phyloP scores from a whole-genome alignment of 2,329 filamentous ascomycete genomes.

The Fusarium pseudoanthophilum region DNA sequence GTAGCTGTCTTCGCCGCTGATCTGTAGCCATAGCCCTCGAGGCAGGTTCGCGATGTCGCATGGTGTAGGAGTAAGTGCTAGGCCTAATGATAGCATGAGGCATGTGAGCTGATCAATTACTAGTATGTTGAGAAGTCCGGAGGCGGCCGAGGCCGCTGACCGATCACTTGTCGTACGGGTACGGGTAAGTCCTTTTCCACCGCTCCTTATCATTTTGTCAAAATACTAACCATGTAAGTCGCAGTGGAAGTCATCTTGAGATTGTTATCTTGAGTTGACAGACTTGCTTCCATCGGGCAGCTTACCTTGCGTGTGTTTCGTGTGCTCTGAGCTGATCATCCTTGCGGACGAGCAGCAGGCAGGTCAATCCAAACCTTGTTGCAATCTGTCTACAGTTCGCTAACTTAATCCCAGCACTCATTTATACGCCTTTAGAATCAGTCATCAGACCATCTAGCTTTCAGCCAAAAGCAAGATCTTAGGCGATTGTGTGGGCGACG shows the following conservation, averaged over 20 bases:
- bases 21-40: too few species aligned
- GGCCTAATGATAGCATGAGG: too few species aligned
- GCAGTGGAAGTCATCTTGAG: neutral
- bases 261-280: neutral
- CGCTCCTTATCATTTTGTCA: accelerated
- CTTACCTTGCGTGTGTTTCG: neutral
- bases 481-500: too few species aligned
- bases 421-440: neutral
- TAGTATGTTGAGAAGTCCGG: too few species aligned
- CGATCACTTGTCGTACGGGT: neutral
- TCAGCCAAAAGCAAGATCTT: too few species aligned
- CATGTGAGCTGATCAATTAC: too few species aligned
- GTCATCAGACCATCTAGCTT: neutral
- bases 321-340: neutral
- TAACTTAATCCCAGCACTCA: neutral
- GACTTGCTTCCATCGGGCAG: neutral
- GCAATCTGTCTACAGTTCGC: neutral
- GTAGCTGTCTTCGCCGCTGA: too few species aligned
- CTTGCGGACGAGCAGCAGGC: neutral
- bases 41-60: too few species aligned
- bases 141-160: neutral
- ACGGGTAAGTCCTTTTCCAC: neutral
- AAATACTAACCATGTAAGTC: neutral
- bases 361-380: neutral
- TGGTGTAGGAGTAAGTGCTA: too few species aligned